Evolutionary conservation across 352 stramenopile species (phyloP).

Genomic region (Phytopythium sindhum): DNA sequence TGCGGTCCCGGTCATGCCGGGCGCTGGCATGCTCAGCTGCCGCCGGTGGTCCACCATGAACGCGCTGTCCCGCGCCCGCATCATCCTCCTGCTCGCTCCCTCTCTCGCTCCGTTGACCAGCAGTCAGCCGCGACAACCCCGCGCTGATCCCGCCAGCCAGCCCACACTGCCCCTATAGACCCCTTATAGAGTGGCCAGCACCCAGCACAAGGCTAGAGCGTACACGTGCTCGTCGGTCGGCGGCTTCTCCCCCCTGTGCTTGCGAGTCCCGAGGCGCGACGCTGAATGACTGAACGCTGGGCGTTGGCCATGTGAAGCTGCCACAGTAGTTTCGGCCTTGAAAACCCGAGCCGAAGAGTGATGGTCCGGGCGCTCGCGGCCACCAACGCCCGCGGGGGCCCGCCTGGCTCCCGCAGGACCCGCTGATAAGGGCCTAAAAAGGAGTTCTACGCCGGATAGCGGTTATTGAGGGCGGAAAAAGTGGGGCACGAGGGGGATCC

Average conservation of each 20-base stretch:
- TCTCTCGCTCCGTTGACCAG: neutral
- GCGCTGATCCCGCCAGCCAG: neutral
- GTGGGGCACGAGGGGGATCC: neutral
- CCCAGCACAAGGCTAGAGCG: too few species aligned
- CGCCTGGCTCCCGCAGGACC: neutral
- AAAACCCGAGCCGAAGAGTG: neutral
- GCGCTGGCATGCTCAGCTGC: conserved; percentile 17
- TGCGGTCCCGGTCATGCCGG: neutral
- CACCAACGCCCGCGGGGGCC: neutral
- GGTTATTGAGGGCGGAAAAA: conserved; percentile 1
- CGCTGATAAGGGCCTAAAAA: neutral
- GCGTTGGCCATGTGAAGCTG: neutral
- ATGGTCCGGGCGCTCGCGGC: neutral
- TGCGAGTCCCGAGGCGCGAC: conserved; percentile 2
- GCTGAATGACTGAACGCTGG: neutral
- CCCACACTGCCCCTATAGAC: neutral
- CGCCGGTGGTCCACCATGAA: conserved; percentile 40
- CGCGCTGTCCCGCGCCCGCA: conserved; percentile 39
- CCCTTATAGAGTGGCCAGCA: neutral
- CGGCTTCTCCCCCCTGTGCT: neutral
- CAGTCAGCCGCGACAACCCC: conserved; percentile 3
- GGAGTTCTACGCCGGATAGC: neutral
- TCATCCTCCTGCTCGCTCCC: neutral
- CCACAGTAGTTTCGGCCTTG: neutral
- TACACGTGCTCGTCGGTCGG: neutral